Conservation (phyloP, 768 basidiomycete species). For the Hydnomerulius pinastri region DNA sequence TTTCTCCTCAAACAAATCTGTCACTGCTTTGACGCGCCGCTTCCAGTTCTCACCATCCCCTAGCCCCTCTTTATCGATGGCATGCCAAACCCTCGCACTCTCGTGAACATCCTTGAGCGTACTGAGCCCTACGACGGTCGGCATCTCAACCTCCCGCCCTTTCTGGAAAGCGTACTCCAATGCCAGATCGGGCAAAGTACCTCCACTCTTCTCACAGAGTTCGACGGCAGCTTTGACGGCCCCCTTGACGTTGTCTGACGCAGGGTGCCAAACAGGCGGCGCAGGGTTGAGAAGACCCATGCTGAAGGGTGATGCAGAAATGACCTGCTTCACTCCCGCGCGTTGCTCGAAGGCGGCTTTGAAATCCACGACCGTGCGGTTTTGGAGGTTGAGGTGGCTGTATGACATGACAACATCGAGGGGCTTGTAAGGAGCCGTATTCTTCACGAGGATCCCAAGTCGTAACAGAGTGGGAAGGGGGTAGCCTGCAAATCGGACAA, state of each 20-base stretch:
- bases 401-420: constrained; percentile 81
- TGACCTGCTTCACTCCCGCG: constrained; percentile 65
- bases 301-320: constrained; percentile 80
- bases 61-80: constrained; percentile 43
- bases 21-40: constrained; percentile 42
- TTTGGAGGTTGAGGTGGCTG: constrained; percentile 79
- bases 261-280: constrained; percentile 77
- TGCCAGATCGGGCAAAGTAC: constrained; percentile 59
- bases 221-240: constrained; percentile 43
- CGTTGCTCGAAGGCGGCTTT: constrained; percentile 56
- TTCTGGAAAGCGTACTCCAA: constrained; percentile 67
- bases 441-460: constrained; percentile 71
- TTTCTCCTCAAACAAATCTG: constrained; percentile 46
- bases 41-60: constrained; percentile 40
- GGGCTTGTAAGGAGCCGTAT: constrained; percentile 66
- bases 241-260: constrained; percentile 49
- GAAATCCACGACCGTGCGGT: constrained; percentile 58
- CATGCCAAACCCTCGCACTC: constrained; percentile 67
- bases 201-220: constrained; percentile 20
- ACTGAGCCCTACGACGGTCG: constrained; percentile 75
- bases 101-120: constrained; percentile 74
- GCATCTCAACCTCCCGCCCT: constrained; percentile 47
- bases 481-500: constrained; percentile 52
- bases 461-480: constrained; percentile 84
- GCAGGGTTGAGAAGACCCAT: constrained; percentile 74